Evolutionary conservation across 352 stramenopile species (phyloP).

Genomic region (Phytophthora foliorum): DNA sequence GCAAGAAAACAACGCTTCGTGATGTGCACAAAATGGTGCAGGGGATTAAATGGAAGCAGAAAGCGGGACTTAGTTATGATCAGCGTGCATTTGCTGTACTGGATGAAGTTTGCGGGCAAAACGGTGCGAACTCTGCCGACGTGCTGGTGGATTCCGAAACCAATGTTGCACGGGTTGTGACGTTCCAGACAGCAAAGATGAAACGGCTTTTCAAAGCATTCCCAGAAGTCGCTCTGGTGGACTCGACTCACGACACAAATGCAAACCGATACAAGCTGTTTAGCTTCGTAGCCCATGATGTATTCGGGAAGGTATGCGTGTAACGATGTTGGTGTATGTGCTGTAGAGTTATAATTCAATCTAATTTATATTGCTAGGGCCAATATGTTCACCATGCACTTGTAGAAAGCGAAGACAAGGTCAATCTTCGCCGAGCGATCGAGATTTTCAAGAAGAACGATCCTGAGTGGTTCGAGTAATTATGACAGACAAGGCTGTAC

Average conservation of each 20-base stretch:
- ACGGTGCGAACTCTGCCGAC: neutral
- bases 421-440: neutral
- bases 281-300: slow-evolving; percentile 18
- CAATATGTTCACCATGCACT: slow-evolving; percentile 16
- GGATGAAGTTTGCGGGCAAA: slow-evolving; percentile 4
- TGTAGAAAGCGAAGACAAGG: slow-evolving; percentile 8
- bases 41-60: neutral
- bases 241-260: slow-evolving; percentile 18
- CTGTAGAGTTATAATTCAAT: neutral
- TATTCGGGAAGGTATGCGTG: slow-evolving; percentile 23
- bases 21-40: slow-evolving; percentile 24
- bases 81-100: slow-evolving; percentile 1
- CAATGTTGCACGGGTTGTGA: slow-evolving; percentile 6
- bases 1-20: slow-evolving; percentile 11
- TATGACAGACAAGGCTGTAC: slow-evolving; percentile 13
- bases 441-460: slow-evolving; percentile 13
- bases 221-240: slow-evolving; percentile 15
- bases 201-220: slow-evolving; percentile 21
- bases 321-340: neutral
- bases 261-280: slow-evolving; percentile 23
- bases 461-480: slow-evolving; percentile 2
- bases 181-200: slow-evolving; percentile 15
- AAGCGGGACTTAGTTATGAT: neutral
- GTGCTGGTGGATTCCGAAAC: neutral
- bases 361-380: neutral